Conservation (phyloP, 352 stramenopile genomes). For the Globisporangium parvum region DNA sequence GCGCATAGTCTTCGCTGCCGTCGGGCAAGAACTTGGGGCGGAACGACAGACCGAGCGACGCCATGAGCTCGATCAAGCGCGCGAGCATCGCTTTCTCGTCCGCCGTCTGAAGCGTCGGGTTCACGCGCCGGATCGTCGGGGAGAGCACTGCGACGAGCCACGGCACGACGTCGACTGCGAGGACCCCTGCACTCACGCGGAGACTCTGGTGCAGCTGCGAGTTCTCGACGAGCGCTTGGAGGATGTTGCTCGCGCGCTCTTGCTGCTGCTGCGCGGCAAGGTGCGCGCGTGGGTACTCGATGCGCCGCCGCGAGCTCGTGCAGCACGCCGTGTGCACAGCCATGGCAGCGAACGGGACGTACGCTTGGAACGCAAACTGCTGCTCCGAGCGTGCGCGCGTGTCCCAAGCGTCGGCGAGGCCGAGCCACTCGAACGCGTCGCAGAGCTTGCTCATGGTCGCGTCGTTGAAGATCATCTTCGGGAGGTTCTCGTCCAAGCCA, state of each 20-base stretch:
- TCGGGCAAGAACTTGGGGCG: constrained; percentile 58
- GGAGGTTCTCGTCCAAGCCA: constrained; percentile 86
- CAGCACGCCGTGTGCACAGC: constrained; percentile 66
- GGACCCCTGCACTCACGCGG: constrained; percentile 44
- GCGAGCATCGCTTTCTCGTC: constrained; percentile 65
- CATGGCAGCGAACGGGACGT: constrained; percentile 67
- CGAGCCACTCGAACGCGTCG: constrained; percentile 80
- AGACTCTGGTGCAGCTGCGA: constrained; percentile 53
- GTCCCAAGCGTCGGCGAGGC: constrained; percentile 70
- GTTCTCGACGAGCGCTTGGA: constrained; percentile 56
- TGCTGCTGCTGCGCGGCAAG: constrained; percentile 50
- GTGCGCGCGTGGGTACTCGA: constrained; percentile 65
- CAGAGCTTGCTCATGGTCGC: constrained; percentile 84
- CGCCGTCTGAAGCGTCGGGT: constrained; percentile 45
- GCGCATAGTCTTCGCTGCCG: constrained; percentile 59
- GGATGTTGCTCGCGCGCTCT: constrained; percentile 62
- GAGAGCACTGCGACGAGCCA: constrained; percentile 64
- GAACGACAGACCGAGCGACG: constrained; percentile 72
- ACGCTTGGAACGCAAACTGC: constrained; percentile 63
- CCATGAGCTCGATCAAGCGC: constrained; percentile 71
- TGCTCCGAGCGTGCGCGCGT: constrained; percentile 50
- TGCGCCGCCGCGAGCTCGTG: constrained; percentile 58
- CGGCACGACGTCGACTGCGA: constrained; percentile 72
- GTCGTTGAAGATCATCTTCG: constrained; percentile 87
- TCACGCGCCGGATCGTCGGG: constrained; percentile 54